These are phyloP conservation scores for Astrothelium macrocarpum DNA, from an alignment of 495 filamentous ascomycete species.

Conservation along the genomic window DNA sequence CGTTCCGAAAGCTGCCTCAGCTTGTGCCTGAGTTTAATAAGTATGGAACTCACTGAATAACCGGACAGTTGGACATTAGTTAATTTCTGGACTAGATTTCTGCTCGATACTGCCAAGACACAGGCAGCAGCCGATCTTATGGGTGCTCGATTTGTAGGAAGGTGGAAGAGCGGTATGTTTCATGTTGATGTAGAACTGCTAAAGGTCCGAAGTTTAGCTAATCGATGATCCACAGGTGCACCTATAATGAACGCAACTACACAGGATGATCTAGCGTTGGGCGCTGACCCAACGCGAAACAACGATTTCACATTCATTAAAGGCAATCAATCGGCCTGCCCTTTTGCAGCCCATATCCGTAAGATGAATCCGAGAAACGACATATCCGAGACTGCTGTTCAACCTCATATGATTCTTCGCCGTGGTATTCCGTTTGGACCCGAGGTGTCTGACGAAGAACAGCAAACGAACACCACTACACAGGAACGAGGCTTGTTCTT, in stretches of 20 bases:
- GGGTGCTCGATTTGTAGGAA: conserved; percentile 35
- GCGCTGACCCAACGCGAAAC: conserved; percentile 24
- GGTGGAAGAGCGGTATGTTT: conserved; percentile 36
- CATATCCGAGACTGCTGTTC: conserved; percentile 16
- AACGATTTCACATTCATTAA: conserved; percentile 21
- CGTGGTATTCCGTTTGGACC: conserved; percentile 37
- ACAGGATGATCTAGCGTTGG: conserved; percentile 26
- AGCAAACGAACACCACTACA: conserved; percentile 14
- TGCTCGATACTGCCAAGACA: conserved; percentile 20
- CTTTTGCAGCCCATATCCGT: conserved; percentile 37
- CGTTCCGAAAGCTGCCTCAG: conserved; percentile 35
- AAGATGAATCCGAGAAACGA: conserved; percentile 36
- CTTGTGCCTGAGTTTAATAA: conserved; percentile 21
- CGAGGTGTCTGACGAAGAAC: conserved; percentile 25
- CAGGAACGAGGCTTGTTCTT: conserved; percentile 36
- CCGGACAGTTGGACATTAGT: neutral
- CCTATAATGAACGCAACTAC: conserved; percentile 25
- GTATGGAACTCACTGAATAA: neutral
- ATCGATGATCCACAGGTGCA: conserved; percentile 23
- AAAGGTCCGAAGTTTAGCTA: neutral
- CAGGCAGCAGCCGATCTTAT: conserved; percentile 28
- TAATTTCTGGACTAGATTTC: conserved; percentile 25
- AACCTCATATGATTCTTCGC: conserved; percentile 31
- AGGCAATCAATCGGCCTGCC: conserved; percentile 28
- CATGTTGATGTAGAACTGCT: neutral